Evolutionary conservation across 306 rosid species (phyloP), one percentile per base, ranked within the genome.

Genomic region (Oxytropis ochrocephala): DNA sequence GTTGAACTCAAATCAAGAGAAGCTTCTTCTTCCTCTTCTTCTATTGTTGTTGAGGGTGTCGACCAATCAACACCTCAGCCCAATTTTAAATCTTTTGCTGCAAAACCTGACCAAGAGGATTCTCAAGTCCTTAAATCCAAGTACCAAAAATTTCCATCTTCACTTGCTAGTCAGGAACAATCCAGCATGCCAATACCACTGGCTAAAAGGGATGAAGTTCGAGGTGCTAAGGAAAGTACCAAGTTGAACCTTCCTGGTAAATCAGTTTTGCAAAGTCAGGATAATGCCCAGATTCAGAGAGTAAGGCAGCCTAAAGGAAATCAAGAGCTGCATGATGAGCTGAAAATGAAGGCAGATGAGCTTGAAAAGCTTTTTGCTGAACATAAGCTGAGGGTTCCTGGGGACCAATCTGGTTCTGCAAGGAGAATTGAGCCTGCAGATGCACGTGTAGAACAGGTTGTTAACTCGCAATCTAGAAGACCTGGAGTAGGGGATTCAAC

Each of bases 321-420:
- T 60, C 99, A 95, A 68, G 99, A 82, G 74, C 84, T 84, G 46
- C 89, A 91, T 67, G 95, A 95, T 89, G 97, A 87, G 79, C 89
- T 95, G 58, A 95, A 91, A 80, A 69, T 95, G 71, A 95, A 95
- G 86, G 97, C 97, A 6, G 87, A 95, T 80, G 99, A 95, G 73
- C 95, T 95, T 52, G 99, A 95, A 79, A 91, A 82, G 88, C 96
- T 95, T 73, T 95, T 87, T 76, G 99, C 97, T 13, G 97, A 89
- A 81, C 99, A 91, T 85, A 91, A 95, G 75, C 91, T 91, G 62
- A 87, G 97, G 78, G 87, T 87, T 83, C 99, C 99, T 7, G 96
- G 87, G 59, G 95, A 90, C 24, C 92, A 86, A 68, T 85, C 94
- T 52, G 77, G 86, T 80, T 81, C 90, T 80, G 88, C 85, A 0